These are phyloP conservation scores for Teratosphaeria viscida DNA, from an alignment of 2,329 filamentous ascomycete genomes.

Conservation along the genomic window DNA sequence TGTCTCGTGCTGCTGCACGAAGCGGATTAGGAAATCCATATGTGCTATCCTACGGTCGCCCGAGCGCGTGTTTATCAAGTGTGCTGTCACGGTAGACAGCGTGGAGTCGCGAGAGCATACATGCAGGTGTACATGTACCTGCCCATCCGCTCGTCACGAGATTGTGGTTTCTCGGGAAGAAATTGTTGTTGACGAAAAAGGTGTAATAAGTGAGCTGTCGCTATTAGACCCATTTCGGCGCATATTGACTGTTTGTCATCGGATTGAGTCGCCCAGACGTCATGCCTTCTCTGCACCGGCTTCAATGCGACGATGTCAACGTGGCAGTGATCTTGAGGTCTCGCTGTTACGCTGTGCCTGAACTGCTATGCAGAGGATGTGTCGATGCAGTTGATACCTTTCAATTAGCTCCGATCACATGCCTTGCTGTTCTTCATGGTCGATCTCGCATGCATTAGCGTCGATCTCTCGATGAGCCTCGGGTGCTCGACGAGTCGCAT, in stretches of 20 bases:
- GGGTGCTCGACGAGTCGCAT: neutral
- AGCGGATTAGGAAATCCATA: constrained; percentile 76
- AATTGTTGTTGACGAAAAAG: neutral
- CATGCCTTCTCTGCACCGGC: no score
- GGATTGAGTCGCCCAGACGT: no score
- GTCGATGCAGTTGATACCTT: neutral
- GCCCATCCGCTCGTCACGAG: no score
- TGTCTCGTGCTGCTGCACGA: constrained; percentile 81
- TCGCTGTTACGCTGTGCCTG: no score
- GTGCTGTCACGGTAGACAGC: neutral
- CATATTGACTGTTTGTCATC: neutral
- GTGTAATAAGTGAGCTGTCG: neutral
- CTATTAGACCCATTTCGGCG: neutral
- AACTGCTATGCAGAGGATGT: no score
- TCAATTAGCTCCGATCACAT: neutral
- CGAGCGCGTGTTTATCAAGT: neutral
- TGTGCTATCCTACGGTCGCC: neutral
- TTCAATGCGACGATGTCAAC: no score
- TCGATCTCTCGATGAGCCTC: neutral
- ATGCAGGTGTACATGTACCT: neutral
- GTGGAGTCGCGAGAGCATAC: neutral
- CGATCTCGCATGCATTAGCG: neutral
- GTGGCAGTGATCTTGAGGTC: no score
- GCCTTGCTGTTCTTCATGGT: neutral
- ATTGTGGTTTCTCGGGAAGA: neutral